Conservation (phyloP, 805 yeast genomes). For the Candida nemodendra region DNA sequence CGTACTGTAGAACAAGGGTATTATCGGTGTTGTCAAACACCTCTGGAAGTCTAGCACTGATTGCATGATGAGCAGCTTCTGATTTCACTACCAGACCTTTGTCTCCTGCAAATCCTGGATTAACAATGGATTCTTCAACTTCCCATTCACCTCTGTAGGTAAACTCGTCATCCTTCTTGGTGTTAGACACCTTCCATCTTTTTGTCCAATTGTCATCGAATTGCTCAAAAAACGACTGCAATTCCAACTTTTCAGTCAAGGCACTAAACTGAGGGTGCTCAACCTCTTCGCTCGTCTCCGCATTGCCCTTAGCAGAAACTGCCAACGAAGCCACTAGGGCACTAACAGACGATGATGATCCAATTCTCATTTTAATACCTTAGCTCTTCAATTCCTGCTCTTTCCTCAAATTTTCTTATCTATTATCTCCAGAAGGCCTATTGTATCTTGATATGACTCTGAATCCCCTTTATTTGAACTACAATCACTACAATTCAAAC, state of each 20-base stretch:
- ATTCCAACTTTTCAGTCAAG: slow-evolving; percentile 36
- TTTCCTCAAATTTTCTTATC: too few species aligned
- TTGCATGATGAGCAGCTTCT: slow-evolving; percentile 80
- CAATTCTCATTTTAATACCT: slow-evolving; percentile 14
- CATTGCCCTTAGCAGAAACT: slow-evolving; percentile 12
- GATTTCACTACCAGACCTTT: slow-evolving; percentile 74
- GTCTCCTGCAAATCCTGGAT: slow-evolving; percentile 64
- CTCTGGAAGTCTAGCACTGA: slow-evolving; percentile 57
- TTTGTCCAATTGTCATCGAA: slow-evolving; percentile 44
- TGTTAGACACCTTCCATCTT: slow-evolving; percentile 63
- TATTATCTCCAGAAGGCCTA: too few species aligned
- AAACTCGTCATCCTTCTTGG: slow-evolving; percentile 50
- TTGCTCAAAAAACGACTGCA: slow-evolving; percentile 63
- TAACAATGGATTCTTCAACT: slow-evolving; percentile 57
- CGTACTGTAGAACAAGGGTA: slow-evolving; percentile 83
- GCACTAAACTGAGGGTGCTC: slow-evolving; percentile 37
- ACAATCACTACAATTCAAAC: neutral
- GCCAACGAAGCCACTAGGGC: slow-evolving; percentile 15
- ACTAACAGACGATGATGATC: slow-evolving; percentile 4
- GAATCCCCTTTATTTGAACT: too few species aligned
- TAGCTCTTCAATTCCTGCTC: too few species aligned
- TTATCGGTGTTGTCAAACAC: slow-evolving; percentile 59
- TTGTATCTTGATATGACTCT: too few species aligned
- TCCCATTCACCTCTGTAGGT: slow-evolving; percentile 75
- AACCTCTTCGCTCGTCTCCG: slow-evolving; percentile 16